Percentiles rank a stretch among this genome's conserved stretches.
These are phyloP conservation scores for Berkeleyomyces rouxiae DNA, from an alignment of 2,329 filamentous ascomycete genomes.

Conservation along the genomic window DNA sequence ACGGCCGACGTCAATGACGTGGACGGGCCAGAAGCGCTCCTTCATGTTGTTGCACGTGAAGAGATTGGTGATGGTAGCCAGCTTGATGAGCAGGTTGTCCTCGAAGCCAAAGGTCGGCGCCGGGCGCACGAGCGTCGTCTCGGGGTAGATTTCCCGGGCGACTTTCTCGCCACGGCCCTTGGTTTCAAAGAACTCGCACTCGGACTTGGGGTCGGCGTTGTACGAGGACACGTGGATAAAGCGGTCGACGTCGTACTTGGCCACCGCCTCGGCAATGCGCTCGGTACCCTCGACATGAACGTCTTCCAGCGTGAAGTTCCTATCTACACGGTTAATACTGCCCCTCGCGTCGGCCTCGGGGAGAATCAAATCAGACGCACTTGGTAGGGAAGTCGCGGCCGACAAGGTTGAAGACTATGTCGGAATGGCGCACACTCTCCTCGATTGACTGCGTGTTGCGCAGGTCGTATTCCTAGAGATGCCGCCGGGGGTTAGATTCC, in stretches of 20 bases:
- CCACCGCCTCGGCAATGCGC: conserved; percentile 82
- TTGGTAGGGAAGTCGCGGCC: conserved; percentile 94
- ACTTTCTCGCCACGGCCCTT: conserved; percentile 77
- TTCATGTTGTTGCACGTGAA: conserved; percentile 88
- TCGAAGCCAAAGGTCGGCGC: conserved; percentile 91
- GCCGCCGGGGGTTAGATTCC: not conserved
- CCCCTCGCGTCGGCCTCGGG: not conserved
- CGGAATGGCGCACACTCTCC: conserved; percentile 89
- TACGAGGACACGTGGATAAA: conserved; percentile 95
- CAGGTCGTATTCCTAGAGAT: conserved; percentile 69
- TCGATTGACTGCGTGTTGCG: conserved; percentile 91
- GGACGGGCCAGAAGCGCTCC: conserved; percentile 79
- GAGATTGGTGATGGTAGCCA: conserved; percentile 65
- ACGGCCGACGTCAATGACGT: conserved; percentile 80
- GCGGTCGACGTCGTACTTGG: conserved; percentile 94
- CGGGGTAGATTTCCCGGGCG: conserved; percentile 77
- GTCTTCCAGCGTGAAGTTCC: conserved; percentile 85
- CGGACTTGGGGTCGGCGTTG: conserved; percentile 65
- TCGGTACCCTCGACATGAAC: conserved; percentile 86
- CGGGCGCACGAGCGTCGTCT: conserved; percentile 90
- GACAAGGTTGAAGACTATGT: conserved; percentile 92
- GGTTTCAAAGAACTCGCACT: conserved; percentile 78
- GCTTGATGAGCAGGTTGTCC: conserved; percentile 73
- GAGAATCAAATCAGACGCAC: conserved; percentile 30
- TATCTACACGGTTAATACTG: conserved; percentile 20